A percentile compares a stretch with the other conserved stretches of the same genome.
These are phyloP conservation scores for Populus hybrid DNA, from an alignment of 441 rosid genomes.

Conservation along the genomic window DNA sequence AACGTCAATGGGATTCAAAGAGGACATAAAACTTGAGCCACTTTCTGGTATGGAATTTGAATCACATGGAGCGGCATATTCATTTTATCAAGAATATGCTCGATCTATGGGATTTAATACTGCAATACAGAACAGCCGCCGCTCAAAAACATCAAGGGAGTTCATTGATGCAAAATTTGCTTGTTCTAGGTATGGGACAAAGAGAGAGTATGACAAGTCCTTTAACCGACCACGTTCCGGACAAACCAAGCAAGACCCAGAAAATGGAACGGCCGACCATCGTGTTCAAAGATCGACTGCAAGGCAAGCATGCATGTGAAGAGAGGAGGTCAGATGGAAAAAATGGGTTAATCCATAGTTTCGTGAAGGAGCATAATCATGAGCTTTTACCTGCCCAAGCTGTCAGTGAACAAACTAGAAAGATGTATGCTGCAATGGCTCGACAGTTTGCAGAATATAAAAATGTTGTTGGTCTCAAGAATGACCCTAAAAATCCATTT, in stretches of 20 bases:
- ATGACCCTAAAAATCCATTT: constrained; percentile 50
- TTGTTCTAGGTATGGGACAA: constrained; percentile 87
- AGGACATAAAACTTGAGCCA: constrained; percentile 66
- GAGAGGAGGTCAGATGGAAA: constrained; percentile 78
- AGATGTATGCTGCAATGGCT: constrained; percentile 91
- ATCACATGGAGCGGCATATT: constrained; percentile 78
- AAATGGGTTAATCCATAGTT: constrained; percentile 86
- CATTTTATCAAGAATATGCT: constrained; percentile 84
- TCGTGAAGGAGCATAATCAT: constrained; percentile 85
- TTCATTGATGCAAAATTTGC: constrained; percentile 91
- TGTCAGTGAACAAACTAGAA: constrained; percentile 86
- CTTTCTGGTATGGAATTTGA: constrained; percentile 88
- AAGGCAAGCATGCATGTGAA: constrained; percentile 97
- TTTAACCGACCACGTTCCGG: constrained; percentile 72
- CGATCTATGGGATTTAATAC: constrained; percentile 80
- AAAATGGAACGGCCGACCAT: constrained; percentile 66
- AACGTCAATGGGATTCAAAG: constrained; percentile 44
- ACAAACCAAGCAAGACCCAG: constrained; percentile 74
- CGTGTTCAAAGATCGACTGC: constrained; percentile 81
- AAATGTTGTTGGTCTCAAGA: constrained; percentile 65
- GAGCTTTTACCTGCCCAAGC: constrained; percentile 91
- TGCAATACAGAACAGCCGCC: constrained; percentile 84
- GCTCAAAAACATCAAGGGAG: constrained; percentile 80
- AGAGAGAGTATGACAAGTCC: constrained; percentile 81
- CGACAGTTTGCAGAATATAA: constrained; percentile 89